Evolutionary conservation across 1,284 basidiomycete genomes (phyloP).

Genomic region (Tilletia walkeri): DNA sequence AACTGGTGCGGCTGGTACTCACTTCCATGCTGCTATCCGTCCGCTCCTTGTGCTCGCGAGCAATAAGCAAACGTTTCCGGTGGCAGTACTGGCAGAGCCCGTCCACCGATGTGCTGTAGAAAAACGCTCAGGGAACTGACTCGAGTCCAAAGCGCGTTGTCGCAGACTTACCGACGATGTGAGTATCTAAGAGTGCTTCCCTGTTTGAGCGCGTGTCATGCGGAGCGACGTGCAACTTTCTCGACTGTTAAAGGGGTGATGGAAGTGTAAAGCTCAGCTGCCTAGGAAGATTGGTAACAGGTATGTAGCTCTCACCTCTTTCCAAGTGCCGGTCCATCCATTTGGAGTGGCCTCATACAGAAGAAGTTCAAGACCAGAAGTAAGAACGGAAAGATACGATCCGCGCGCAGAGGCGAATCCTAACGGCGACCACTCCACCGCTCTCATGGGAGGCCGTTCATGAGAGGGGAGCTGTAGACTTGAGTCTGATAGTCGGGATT

Average conservation of each 20-base stretch:
- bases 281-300: too few species aligned
- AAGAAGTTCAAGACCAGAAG: background rate
- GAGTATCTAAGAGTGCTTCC: too few species aligned
- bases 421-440: conserved; percentile 4
- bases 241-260: too few species aligned
- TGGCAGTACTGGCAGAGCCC: background rate
- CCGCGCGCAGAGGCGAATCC: background rate
- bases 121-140: background rate
- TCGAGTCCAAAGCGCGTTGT: too few species aligned
- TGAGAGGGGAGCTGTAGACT: background rate
- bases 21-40: background rate
- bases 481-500: background rate
- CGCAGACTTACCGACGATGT: too few species aligned
- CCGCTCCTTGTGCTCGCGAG: background rate
- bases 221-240: too few species aligned
- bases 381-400: background rate
- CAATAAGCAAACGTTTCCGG: background rate
- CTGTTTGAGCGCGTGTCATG: too few species aligned
- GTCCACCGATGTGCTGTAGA: conserved; percentile 1
- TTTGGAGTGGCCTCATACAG: conserved; percentile 12
- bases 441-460: background rate
- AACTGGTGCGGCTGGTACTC: background rate
- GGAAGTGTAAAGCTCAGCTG: too few species aligned
- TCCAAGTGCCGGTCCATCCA: conserved; percentile 10
- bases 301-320: conserved; percentile 1